phyloP scores from a whole-genome alignment of 352 stramenopile species.

The Phytopythium mirpurense region DNA sequence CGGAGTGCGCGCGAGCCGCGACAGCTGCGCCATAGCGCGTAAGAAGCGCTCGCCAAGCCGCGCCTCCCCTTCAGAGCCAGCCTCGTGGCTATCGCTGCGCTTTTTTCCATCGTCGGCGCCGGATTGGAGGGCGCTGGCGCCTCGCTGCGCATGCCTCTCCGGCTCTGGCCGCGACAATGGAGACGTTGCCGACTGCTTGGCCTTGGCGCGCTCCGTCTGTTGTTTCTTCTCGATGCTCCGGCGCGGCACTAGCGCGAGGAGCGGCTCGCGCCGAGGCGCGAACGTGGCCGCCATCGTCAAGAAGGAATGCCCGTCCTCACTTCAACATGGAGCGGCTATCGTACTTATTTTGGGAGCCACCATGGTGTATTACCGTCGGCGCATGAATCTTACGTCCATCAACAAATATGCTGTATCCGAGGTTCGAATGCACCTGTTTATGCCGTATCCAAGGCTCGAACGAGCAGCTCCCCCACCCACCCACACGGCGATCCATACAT shows the following conservation, averaged over 20 bases:
- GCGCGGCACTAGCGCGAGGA: conserved; percentile 43
- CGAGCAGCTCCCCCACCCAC: too few species aligned
- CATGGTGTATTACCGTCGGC: background rate
- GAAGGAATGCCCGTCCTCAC: background rate
- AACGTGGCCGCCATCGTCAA: conserved; percentile 14
- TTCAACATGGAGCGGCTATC: background rate
- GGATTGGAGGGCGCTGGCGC: too few species aligned
- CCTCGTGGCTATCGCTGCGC: background rate
- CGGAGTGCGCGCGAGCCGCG: conserved; percentile 26
- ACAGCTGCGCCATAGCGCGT: conserved; percentile 47
- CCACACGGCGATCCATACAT: too few species aligned
- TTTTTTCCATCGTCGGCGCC: background rate
- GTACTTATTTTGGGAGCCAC: background rate
- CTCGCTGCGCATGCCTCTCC: background rate
- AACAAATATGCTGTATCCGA: too few species aligned
- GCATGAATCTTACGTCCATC: background rate
- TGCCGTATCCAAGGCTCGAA: too few species aligned
- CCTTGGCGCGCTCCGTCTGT: conserved; percentile 2
- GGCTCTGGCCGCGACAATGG: background rate
- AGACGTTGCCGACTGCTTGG: background rate
- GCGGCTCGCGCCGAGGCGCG: conserved; percentile 28
- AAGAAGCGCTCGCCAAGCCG: conserved; percentile 54
- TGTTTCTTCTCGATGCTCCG: conserved; percentile 13
- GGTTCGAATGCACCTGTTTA: too few species aligned
- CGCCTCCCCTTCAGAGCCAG: conserved; percentile 11